Conservation (phyloP, 768 basidiomycete species). For the Agaricus subrufescens region DNA sequence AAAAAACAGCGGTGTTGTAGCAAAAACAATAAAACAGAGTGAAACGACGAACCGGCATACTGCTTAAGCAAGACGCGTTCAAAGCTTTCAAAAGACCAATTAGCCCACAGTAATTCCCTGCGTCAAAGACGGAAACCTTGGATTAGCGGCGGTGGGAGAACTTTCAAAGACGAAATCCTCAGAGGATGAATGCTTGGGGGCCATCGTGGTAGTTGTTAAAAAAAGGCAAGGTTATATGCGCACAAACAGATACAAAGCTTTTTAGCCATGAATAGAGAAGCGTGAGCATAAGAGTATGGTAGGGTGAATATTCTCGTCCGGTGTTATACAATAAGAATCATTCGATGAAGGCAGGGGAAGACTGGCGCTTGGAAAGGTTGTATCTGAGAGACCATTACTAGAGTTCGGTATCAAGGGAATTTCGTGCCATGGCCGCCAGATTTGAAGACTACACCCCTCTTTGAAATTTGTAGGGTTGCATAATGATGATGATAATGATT, state of each 20-base stretch:
- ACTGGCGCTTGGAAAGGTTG: constrained; percentile 18
- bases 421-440: constrained; percentile 51
- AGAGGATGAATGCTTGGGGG: background rate
- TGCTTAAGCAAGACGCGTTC: constrained; percentile 8
- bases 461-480: background rate
- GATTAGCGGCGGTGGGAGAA: constrained; percentile 2
- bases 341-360: constrained; percentile 20
- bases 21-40: background rate
- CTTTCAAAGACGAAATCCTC: constrained; percentile 5
- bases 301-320: constrained; percentile 16
- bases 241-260: constrained; percentile 4
- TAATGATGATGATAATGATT: background rate
- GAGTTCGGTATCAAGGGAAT: constrained; percentile 13
- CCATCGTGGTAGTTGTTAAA: background rate
- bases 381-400: constrained; percentile 4
- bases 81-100: background rate
- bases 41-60: background rate
- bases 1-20: background rate
- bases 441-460: constrained; percentile 19
- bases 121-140: background rate
- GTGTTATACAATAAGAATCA: constrained; percentile 9
- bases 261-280: constrained; percentile 13
- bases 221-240: background rate
- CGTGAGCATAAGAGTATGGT: constrained; percentile 27
- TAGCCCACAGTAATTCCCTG: background rate